Evolutionary conservation across 441 rosid species (phyloP), one percentile per base, ranked within the genome.

Genomic region (Populus hybrid): DNA sequence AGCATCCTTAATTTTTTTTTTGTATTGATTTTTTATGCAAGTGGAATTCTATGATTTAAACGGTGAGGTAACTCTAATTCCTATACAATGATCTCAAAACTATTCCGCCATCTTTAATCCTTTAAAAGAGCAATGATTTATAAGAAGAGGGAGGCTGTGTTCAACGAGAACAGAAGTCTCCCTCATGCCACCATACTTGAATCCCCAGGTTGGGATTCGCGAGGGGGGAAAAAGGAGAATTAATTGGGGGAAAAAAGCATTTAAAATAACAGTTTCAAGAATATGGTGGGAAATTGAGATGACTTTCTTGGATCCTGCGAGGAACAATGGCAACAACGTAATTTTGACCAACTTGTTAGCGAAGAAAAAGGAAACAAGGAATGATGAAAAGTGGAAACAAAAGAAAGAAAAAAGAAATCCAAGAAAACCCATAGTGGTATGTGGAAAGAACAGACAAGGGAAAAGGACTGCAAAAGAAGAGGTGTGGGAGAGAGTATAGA

Each of bases 301-400:
- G 80, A 73, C 85, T 88, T 88, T 90, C 87, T 91, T 72, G 92
- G 94, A 91, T 91, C 94, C 92, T 87, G 98, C 69, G 90, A 84
- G 87, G 67, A 70, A 81, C 86, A 81, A 8, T 64, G 61, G 80
- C 1, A 84, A 75, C 57, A 5, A 5, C 57, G 57, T 50, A 50
- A 50, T 50, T 16, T 50, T 14, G 57, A 50, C 5, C 7, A 50
- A 50, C 0, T 0, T 50, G 57, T 0, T 14, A 14, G 57, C 19
- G 57, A 87, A 88, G 85, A 73, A 84, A 85, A 89, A 92, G 88
- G 81, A 79, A 77, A 76, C 79, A 76, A 74, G 86, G 78, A 85
- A 87, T 85, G 87, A 84, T 79, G 84, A 84, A 88, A 88, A 85
- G 85, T 68, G 70, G 70, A 38, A 79, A 76, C 63, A 83, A 85